These are phyloP conservation scores for Fusarium nodosum DNA, from an alignment of 2,329 filamentous ascomycete genomes.

Conservation along the genomic window DNA sequence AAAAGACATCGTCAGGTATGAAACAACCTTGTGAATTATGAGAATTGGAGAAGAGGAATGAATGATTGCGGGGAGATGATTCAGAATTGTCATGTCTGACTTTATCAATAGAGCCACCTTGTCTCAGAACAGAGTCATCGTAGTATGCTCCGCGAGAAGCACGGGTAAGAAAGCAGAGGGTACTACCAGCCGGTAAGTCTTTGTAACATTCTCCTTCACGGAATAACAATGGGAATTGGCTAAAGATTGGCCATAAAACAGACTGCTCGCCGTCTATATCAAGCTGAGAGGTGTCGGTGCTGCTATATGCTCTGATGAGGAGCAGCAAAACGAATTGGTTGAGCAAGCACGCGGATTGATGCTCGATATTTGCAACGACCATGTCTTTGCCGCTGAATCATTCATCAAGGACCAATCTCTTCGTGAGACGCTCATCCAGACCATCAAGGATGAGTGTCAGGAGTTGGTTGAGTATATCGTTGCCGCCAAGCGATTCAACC, in stretches of 20 bases:
- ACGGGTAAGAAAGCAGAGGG: conserved; percentile 94
- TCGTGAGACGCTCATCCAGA: conserved; percentile 69
- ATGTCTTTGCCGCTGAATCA: conserved; percentile 77
- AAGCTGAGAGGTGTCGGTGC: conserved; percentile 68
- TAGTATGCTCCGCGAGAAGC: conserved; percentile 96
- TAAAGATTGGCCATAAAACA: conserved; percentile 45
- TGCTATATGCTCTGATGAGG: conserved; percentile 65
- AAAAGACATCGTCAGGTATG: conserved; percentile 60
- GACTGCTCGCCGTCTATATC: conserved; percentile 71
- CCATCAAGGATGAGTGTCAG: conserved; percentile 83
- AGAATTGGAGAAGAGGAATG: not conserved
- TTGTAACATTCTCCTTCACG: not conserved
- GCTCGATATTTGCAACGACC: conserved; percentile 84
- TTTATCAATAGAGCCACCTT: conserved; percentile 61
- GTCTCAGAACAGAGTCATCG: conserved; percentile 79
- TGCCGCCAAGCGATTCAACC: conserved; percentile 74
- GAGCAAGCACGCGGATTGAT: conserved; percentile 80
- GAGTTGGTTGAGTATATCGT: conserved; percentile 81
- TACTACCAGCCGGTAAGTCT: conserved; percentile 89
- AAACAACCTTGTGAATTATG: conserved; percentile 11
- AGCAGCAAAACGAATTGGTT: conserved; percentile 65
- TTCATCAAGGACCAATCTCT: conserved; percentile 71
- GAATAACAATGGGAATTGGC: not conserved
- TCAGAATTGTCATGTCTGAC: conserved; percentile 33
- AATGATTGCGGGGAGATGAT: conserved; percentile 17